These are phyloP conservation scores for Penicillium cataractarum DNA, from an alignment of 495 filamentous ascomycete species.

Conservation along the genomic window DNA sequence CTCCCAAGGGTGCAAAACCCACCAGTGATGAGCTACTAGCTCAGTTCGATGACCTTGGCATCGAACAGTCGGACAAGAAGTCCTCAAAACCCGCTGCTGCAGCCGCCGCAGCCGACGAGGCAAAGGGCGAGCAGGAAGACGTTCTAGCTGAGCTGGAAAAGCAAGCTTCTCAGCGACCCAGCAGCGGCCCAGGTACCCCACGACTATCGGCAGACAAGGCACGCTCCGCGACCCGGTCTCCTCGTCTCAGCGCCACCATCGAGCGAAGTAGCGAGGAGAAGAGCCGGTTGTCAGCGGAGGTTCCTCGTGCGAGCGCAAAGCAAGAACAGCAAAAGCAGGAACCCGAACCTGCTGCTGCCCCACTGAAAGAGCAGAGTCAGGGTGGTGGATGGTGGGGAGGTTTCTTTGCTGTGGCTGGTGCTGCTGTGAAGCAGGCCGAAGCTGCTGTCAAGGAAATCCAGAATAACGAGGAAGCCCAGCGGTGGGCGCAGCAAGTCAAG, in stretches of 20 bases:
- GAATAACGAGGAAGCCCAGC: conserved; percentile 92
- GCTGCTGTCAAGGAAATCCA: conserved; percentile 92
- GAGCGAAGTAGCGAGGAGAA: conserved; percentile 65
- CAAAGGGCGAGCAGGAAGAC: conserved; percentile 59
- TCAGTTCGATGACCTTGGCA: conserved; percentile 75
- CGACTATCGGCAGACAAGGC: conserved; percentile 63
- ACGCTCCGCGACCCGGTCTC: conserved; percentile 52
- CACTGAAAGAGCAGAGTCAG: conserved; percentile 43
- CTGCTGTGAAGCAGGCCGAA: conserved; percentile 93
- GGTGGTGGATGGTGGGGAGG: conserved; percentile 90
- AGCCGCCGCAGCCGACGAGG: conserved; percentile 37
- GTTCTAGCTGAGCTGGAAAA: conserved; percentile 85
- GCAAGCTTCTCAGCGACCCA: conserved; percentile 66
- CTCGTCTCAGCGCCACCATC: conserved; percentile 62
- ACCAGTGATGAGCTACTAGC: conserved; percentile 82
- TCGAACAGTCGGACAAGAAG: conserved; percentile 43
- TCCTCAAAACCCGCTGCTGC: conserved; percentile 43
- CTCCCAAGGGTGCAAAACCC: conserved; percentile 55
- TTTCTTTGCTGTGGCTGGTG: conserved; percentile 65
- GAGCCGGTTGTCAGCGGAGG: conserved; percentile 72
- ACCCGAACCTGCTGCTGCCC: conserved; percentile 32
- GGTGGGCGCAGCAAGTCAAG: conserved; percentile 93
- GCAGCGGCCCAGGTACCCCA: conserved; percentile 81
- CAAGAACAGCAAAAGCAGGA: conserved; percentile 44
- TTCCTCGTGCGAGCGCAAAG: conserved; percentile 63